A percentile compares a stretch with the other conserved stretches of the same genome.
Evolutionary conservation across 2,329 filamentous ascomycete genomes (phyloP).

Genomic region (Cadophora sp.): DNA sequence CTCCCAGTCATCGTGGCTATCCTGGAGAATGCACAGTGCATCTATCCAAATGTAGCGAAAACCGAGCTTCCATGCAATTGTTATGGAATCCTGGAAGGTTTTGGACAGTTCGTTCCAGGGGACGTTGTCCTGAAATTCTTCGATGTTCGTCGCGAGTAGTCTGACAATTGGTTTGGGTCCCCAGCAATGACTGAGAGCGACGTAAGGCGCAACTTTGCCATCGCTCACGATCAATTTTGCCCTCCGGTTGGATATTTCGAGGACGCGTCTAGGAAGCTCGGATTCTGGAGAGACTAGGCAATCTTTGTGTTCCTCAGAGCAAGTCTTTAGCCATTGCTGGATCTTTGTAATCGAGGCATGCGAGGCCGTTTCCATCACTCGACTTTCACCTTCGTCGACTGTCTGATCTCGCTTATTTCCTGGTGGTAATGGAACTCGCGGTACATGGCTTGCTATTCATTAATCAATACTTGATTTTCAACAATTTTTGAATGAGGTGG

Average conservation of each 20-base stretch:
- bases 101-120: slow-evolving; percentile 14
- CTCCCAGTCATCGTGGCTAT: not conserved
- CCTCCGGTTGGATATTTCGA: not conserved
- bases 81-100: slow-evolving; percentile 37
- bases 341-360: not conserved
- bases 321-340: slow-evolving; percentile 2
- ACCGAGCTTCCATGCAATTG: slow-evolving; percentile 25
- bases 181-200: slow-evolving; percentile 17
- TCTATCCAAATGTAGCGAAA: slow-evolving; percentile 41
- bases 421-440: too few species aligned
- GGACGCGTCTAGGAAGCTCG: not conserved
- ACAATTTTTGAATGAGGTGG: not conserved
- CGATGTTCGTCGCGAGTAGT: not conserved
- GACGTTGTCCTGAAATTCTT: not conserved
- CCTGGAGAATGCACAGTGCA: slow-evolving; percentile 33
- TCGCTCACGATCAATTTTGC: not conserved
- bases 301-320: not conserved
- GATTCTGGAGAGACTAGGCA: not conserved
- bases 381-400: not conserved
- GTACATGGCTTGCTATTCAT: too few species aligned
- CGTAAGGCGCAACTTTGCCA: slow-evolving; percentile 20
- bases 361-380: not conserved
- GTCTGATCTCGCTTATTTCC: not conserved
- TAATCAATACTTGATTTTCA: too few species aligned
- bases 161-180: not conserved